These are phyloP conservation scores for Xylaria sp. DNA, from an alignment of 2,329 filamentous ascomycete species.

Conservation along the genomic window DNA sequence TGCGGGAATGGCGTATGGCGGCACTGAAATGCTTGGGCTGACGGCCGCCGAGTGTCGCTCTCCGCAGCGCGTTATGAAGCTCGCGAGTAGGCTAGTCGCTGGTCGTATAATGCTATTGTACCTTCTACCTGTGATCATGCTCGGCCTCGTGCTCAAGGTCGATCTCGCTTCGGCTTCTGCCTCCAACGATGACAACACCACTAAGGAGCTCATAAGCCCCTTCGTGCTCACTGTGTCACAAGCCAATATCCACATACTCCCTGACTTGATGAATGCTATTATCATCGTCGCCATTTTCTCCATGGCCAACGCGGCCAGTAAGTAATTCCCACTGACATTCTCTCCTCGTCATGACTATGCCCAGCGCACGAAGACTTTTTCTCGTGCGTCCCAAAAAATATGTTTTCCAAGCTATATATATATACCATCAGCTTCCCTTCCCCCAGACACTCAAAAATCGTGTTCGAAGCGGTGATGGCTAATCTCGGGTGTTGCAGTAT, in stretches of 20 bases:
- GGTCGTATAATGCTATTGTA: slow-evolving; percentile 55
- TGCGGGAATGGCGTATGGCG: slow-evolving; percentile 58
- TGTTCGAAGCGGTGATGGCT: neutral
- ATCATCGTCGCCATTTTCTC: slow-evolving; percentile 52
- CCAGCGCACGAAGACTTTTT: neutral
- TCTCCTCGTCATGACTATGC: neutral
- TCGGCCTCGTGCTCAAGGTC: slow-evolving; percentile 51
- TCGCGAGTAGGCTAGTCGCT: slow-evolving; percentile 55
- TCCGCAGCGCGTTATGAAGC: slow-evolving; percentile 52
- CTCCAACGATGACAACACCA: neutral
- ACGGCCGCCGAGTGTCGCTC: slow-evolving; percentile 57
- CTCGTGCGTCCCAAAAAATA: too few species aligned
- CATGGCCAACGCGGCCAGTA: slow-evolving; percentile 56
- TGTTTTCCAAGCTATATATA: neutral
- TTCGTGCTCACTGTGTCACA: slow-evolving; percentile 32
- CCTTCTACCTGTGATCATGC: slow-evolving; percentile 52
- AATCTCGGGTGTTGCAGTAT: slow-evolving; percentile 37
- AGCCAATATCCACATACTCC: slow-evolving; percentile 45
- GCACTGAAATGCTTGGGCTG: slow-evolving; percentile 59
- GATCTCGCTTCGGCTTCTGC: slow-evolving; percentile 12
- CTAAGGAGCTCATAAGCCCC: slow-evolving; percentile 23
- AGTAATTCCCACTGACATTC: neutral
- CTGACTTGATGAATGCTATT: slow-evolving; percentile 53
- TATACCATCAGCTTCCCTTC: too few species aligned
- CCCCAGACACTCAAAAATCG: neutral